phyloP scores from a whole-genome alignment of 768 basidiomycete species.

The Asterophora lycoperdoides region DNA sequence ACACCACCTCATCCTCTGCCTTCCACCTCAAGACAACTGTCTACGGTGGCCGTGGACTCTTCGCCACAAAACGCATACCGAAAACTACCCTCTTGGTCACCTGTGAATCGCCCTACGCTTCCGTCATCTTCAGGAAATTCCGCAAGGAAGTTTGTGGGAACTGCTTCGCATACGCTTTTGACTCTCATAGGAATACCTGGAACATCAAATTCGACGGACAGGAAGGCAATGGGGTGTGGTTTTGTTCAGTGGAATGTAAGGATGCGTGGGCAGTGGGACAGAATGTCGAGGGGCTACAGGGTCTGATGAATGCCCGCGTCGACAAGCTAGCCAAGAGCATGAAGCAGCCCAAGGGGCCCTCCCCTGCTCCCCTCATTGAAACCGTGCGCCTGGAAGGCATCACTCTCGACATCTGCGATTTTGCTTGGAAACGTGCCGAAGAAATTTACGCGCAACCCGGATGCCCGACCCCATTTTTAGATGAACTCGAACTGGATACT shows the following conservation, averaged over 20 bases:
- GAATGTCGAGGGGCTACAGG: constrained; percentile 26
- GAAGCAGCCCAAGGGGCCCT: constrained; percentile 23
- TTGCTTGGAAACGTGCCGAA: constrained; percentile 43
- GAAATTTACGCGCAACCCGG: constrained; percentile 20
- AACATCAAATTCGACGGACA: constrained; percentile 30
- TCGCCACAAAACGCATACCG: constrained; percentile 38
- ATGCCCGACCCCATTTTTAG: constrained; percentile 27
- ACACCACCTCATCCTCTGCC: not conserved
- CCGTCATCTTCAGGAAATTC: constrained; percentile 58
- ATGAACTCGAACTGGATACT: constrained; percentile 56
- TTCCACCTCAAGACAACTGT: constrained; percentile 29
- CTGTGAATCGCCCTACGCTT: constrained; percentile 48
- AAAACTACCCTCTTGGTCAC: constrained; percentile 41
- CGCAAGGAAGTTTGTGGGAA: constrained; percentile 63
- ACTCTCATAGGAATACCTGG: constrained; percentile 46
- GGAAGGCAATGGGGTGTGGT: constrained; percentile 40
- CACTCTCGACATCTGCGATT: constrained; percentile 38
- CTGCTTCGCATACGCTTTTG: constrained; percentile 61
- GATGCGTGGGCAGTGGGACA: constrained; percentile 37
- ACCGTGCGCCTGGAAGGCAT: constrained; percentile 23
- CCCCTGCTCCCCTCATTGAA: constrained; percentile 18
- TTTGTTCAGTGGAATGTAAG: constrained; percentile 50
- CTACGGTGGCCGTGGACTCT: constrained; percentile 52
- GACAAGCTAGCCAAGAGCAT: constrained; percentile 29
- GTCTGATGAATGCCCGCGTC: constrained; percentile 30